Percentiles rank a stretch among this genome's conserved stretches.
phyloP scores from a whole-genome alignment of 768 basidiomycete species.

The Pulveroboletus sp. region DNA sequence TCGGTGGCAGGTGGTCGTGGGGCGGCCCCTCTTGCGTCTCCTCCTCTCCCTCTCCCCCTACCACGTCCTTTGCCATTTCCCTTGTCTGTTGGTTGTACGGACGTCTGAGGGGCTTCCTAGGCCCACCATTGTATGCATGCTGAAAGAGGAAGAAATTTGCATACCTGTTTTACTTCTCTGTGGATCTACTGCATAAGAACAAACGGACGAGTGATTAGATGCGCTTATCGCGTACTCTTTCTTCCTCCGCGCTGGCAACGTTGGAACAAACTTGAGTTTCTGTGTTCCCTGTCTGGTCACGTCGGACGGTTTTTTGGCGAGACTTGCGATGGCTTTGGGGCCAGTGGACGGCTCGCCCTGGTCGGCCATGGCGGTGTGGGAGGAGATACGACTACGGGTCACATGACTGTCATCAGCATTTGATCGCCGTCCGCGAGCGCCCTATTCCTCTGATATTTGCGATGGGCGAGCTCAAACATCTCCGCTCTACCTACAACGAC shows the following conservation, averaged over 20 bases:
- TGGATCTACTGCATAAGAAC: constrained; percentile 15
- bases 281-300: constrained; percentile 72
- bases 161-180: constrained; percentile 67
- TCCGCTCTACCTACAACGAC: constrained; percentile 84
- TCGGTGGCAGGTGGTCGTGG: constrained; percentile 52
- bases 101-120: constrained; percentile 47
- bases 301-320: constrained; percentile 69
- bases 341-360: constrained; percentile 16
- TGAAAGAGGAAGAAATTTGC: constrained; percentile 16
- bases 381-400: constrained; percentile 5
- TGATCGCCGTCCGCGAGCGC: too few relatives aligned
- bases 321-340: constrained; percentile 71
- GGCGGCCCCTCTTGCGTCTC: constrained; percentile 46
- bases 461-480: constrained; percentile 52
- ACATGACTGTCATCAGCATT: constrained; percentile 12
- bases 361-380: constrained; percentile 15
- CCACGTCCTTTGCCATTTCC: constrained; percentile 50
- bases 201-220: neutral
- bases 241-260: constrained; percentile 70
- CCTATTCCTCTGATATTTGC: neutral
- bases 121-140: constrained; percentile 6
- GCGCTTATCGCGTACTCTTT: constrained; percentile 62
- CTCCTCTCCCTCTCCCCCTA: constrained; percentile 50
- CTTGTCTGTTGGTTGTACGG: constrained; percentile 31
- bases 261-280: constrained; percentile 80